These are phyloP conservation scores for Arachnomyces sp. DNA, from an alignment of 2,329 filamentous ascomycete genomes.

Conservation along the genomic window DNA sequence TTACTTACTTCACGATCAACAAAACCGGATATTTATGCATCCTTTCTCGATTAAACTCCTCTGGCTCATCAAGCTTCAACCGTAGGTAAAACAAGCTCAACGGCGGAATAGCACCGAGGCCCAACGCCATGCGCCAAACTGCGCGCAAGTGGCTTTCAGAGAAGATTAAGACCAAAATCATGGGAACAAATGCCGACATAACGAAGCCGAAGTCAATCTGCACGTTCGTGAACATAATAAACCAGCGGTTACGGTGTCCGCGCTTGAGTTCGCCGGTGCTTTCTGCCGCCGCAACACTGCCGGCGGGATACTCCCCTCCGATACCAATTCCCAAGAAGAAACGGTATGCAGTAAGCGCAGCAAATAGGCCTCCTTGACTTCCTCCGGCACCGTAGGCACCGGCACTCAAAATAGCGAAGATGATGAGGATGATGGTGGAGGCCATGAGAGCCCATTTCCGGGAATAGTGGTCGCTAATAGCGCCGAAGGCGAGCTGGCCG, in stretches of 20 bases:
- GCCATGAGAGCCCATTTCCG: constrained; percentile 73
- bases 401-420: constrained; percentile 74
- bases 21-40: constrained; percentile 55
- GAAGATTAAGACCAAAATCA: constrained; percentile 54
- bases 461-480: constrained; percentile 67
- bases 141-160: constrained; percentile 58
- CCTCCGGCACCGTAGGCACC: constrained; percentile 70
- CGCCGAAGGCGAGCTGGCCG: constrained; percentile 24
- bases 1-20: constrained; percentile 41
- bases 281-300: constrained; percentile 76
- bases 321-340: constrained; percentile 81
- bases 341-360: constrained; percentile 71
- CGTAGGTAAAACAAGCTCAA: constrained; percentile 64
- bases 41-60: constrained; percentile 64
- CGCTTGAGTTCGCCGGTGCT: constrained; percentile 72
- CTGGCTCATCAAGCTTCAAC: constrained; percentile 66
- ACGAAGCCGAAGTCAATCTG: constrained; percentile 84
- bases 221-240: constrained; percentile 80
- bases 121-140: constrained; percentile 76
- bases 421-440: constrained; percentile 73
- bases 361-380: constrained; percentile 62
- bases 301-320: constrained; percentile 51
- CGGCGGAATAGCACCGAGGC: constrained; percentile 71
- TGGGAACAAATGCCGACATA: constrained; percentile 68
- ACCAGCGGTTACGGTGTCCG: constrained; percentile 83